Conservation (phyloP, 345 rosid genomes). For the Populus alba region DNA sequence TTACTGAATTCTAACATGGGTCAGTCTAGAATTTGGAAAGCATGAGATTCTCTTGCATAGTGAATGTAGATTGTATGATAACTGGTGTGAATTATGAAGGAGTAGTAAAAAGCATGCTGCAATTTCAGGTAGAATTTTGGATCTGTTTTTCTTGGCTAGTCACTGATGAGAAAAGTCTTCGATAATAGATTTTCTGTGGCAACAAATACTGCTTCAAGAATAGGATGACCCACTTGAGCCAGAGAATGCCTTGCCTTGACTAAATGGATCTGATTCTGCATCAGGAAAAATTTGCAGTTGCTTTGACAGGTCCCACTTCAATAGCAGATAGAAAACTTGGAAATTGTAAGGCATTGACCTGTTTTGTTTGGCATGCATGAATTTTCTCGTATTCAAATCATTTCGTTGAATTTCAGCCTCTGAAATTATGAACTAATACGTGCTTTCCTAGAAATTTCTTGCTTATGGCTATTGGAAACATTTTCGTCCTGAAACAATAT, state of each 20-base stretch:
- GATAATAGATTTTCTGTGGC: background rate
- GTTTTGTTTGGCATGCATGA: background rate
- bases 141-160: background rate
- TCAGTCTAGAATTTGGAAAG: background rate
- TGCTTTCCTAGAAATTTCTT: background rate
- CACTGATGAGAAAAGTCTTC: background rate
- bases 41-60: background rate
- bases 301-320: slow-evolving; percentile 1
- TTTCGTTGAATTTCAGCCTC: background rate
- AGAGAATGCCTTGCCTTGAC: background rate
- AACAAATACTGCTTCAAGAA: background rate
- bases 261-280: background rate
- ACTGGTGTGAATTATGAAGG: background rate
- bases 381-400: background rate
- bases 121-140: background rate
- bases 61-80: background rate
- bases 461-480: background rate
- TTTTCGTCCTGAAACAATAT: background rate
- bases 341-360: background rate
- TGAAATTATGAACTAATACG: background rate
- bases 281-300: background rate
- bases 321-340: background rate
- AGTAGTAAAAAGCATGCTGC: background rate
- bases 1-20: background rate
- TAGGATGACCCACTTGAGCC: background rate